Base-by-base conservation (phyloP, 257 asterid genomes). In the Rauvolfia tetraphylla region DNA sequence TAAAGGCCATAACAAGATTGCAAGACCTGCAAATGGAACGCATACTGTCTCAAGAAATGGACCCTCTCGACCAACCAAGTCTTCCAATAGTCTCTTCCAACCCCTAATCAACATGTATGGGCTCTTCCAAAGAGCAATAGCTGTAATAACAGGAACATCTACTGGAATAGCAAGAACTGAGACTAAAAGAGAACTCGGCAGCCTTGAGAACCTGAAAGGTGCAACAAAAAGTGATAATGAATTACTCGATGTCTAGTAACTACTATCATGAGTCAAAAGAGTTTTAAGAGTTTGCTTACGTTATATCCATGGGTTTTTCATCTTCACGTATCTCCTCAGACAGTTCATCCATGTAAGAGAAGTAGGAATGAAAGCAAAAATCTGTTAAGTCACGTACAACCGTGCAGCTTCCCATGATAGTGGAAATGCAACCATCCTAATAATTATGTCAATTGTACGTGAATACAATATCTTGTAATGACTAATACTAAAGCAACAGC, bases 321-420 rank as follows among this genome's bases (percentile, higher is more conserved):
- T 88, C 90, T 76, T 84, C 83, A 0, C 68, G 82, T 74, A 88
- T 85, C 66, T 89, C 94, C 83, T 83, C 90, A 27, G 87, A 79
- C 38, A 94, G 86, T 78, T 92, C 97, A 77, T 94, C 95, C 97
- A 94, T 94, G 85, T 77, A 94, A 80, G 97, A 90, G 87, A 92
- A 90, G 82, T 94, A 94, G 12, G 97, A 92, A 71, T 94, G 97
- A 86, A 90, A 94, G 86, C 98, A 94, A 80, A 94, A 89, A 85
- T 93, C 98, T 0, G 91, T 90, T 22, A 93, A 90, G 80, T 94
- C 97, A 34, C 88, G 82, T 15, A 92, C 97, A 27, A 83, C 91
- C 0, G 92, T 94, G 77, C 91, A 87, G 83, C 97, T 86, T 81
- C 91, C 81, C 80, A 84, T 85, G 48, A 90, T 76, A 56, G 97